These are phyloP conservation scores for Tulasnella sp. DNA, from an alignment of 768 basidiomycete genomes.

Conservation along the genomic window DNA sequence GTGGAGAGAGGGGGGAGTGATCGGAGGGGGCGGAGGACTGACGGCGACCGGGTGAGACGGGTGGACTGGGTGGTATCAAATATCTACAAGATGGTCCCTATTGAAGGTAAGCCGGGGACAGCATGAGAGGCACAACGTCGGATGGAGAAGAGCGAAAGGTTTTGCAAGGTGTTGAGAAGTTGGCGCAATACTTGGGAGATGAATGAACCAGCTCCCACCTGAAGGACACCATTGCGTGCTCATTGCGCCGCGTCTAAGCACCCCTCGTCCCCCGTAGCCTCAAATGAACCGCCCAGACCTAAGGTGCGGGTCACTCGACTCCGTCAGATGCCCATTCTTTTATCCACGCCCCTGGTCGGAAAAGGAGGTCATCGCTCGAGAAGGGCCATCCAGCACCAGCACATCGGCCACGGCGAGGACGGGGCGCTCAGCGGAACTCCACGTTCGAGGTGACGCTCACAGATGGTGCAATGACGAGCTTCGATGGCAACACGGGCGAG, in stretches of 20 bases:
- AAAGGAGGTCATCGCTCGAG: background rate
- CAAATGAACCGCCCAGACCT: background rate
- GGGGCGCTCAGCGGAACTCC: too few relatives aligned
- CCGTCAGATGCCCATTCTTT: background rate
- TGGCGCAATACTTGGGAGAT: slow-evolving; percentile 15
- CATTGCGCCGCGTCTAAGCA: slow-evolving; percentile 12
- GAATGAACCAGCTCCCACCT: background rate
- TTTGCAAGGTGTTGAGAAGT: background rate
- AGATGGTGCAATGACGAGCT: too few relatives aligned
- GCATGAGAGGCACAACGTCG: background rate
- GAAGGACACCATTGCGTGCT: slow-evolving; percentile 20
- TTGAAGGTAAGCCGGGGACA: background rate
- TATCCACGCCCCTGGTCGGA: background rate
- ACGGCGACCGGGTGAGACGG: background rate
- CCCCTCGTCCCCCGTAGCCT: background rate
- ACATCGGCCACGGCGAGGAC: background rate
- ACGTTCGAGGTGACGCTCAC: too few relatives aligned
- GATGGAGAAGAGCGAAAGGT: slow-evolving; percentile 10
- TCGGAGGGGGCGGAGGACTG: background rate
- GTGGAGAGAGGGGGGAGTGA: too few relatives aligned
- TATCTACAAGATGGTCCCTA: slow-evolving; percentile 12
- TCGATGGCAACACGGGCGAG: too few relatives aligned
- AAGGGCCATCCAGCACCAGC: background rate
- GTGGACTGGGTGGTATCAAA: background rate
- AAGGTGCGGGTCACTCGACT: background rate